Conservation (phyloP, 2,329 filamentous ascomycete species). For the Xenoacremonium recifei region DNA sequence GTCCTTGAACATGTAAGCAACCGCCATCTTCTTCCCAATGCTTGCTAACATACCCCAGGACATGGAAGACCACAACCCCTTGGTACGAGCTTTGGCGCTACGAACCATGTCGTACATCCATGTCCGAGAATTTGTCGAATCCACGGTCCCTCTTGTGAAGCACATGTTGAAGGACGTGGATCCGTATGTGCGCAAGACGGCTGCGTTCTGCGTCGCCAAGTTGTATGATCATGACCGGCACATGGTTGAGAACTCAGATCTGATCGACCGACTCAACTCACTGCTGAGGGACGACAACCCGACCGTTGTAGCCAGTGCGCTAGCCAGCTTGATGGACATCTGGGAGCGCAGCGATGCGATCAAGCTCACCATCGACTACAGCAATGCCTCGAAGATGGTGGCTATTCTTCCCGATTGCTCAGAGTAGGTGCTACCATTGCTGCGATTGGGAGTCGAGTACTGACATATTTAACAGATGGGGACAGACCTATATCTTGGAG, state of each 20-base stretch:
- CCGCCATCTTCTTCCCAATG: not conserved
- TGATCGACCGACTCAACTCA: slow-evolving; percentile 87
- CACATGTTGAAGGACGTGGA: slow-evolving; percentile 80
- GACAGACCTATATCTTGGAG: slow-evolving; percentile 97
- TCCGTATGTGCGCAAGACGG: slow-evolving; percentile 96
- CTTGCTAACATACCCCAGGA: slow-evolving; percentile 56
- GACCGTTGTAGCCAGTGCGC: slow-evolving; percentile 90
- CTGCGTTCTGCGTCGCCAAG: slow-evolving; percentile 94
- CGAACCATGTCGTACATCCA: slow-evolving; percentile 98
- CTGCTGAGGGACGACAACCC: slow-evolving; percentile 95
- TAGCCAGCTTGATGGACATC: slow-evolving; percentile 92
- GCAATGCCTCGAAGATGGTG: slow-evolving; percentile 96
- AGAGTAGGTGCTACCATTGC: slow-evolving; percentile 62
- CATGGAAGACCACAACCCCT: slow-evolving; percentile 88
- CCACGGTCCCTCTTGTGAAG: slow-evolving; percentile 82
- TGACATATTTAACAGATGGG: slow-evolving; percentile 65
- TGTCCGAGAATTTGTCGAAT: slow-evolving; percentile 91
- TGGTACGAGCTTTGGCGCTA: slow-evolving; percentile 87
- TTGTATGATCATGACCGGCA: slow-evolving; percentile 94
- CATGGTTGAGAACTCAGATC: slow-evolving; percentile 84
- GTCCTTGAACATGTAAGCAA: slow-evolving; percentile 72
- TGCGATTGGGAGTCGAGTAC: slow-evolving; percentile 1
- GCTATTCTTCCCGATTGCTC: slow-evolving; percentile 96
- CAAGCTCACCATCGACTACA: slow-evolving; percentile 96
- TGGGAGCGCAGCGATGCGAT: slow-evolving; percentile 98